A percentile compares a stretch with the other conserved stretches of the same genome.
These are phyloP conservation scores for Beauveria caledonica DNA, from an alignment of 2,329 filamentous ascomycete genomes.

Conservation along the genomic window DNA sequence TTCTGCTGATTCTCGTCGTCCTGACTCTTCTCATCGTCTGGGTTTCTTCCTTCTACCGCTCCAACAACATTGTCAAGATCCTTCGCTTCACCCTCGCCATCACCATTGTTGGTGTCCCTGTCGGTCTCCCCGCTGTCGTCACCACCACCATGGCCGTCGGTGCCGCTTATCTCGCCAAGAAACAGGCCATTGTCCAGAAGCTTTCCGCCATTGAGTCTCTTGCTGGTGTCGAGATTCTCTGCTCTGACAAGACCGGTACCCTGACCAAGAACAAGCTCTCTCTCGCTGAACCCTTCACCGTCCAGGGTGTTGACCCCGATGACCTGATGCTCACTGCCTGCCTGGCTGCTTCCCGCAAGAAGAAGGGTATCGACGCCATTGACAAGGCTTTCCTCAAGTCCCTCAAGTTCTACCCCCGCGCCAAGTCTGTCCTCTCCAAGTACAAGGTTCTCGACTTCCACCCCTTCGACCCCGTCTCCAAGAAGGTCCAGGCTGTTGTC, in stretches of 20 bases:
- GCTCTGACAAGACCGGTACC: slow-evolving; percentile 91
- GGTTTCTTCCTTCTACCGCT: slow-evolving; percentile 82
- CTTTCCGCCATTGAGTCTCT: slow-evolving; percentile 86
- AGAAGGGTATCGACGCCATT: slow-evolving; percentile 91
- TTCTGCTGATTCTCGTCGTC: slow-evolving; percentile 68
- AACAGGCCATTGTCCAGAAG: slow-evolving; percentile 90
- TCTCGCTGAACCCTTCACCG: slow-evolving; percentile 74
- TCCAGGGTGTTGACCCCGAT: slow-evolving; percentile 72
- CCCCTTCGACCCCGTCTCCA: slow-evolving; percentile 87
- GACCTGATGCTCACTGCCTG: slow-evolving; percentile 91
- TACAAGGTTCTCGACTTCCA: slow-evolving; percentile 80
- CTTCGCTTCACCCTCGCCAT: slow-evolving; percentile 81
- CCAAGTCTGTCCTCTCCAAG: slow-evolving; percentile 71
- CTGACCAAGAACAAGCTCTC: slow-evolving; percentile 93
- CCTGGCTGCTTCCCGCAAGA: slow-evolving; percentile 83
- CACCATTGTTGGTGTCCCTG: slow-evolving; percentile 85
- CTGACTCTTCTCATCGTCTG: slow-evolving; percentile 75
- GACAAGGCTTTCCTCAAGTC: slow-evolving; percentile 92
- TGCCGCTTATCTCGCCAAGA: slow-evolving; percentile 83
- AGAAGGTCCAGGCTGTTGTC: slow-evolving; percentile 81
- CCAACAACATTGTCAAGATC: slow-evolving; percentile 69
- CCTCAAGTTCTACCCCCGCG: slow-evolving; percentile 71
- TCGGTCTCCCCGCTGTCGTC: slow-evolving; percentile 87
- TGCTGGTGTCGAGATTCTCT: slow-evolving; percentile 87
- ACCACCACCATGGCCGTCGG: slow-evolving; percentile 94